These are phyloP conservation scores for Xylariomycetidae sp. DNA, from an alignment of 2,329 filamentous ascomycete genomes.

Conservation along the genomic window DNA sequence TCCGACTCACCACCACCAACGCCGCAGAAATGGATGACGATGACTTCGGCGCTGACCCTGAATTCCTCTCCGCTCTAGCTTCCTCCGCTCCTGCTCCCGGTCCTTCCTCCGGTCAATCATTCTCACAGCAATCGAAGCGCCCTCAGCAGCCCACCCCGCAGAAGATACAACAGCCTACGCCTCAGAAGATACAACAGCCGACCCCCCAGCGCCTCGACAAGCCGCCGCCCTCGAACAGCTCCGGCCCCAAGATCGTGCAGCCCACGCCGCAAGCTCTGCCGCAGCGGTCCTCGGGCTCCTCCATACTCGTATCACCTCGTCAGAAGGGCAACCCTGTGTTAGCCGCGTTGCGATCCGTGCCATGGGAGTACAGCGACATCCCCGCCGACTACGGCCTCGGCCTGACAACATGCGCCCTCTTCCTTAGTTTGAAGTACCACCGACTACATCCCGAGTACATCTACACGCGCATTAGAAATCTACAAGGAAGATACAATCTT, in stretches of 20 bases:
- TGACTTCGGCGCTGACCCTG: slow-evolving; percentile 39
- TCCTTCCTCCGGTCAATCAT: slow-evolving; percentile 14
- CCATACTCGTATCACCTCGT: slow-evolving; percentile 82
- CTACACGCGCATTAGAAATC: slow-evolving; percentile 80
- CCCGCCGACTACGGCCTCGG: slow-evolving; percentile 89
- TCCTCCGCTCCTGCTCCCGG: slow-evolving; percentile 17
- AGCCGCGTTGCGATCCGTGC: slow-evolving; percentile 69
- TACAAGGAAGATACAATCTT: slow-evolving; percentile 81
- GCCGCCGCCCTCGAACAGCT: slow-evolving; percentile 34
- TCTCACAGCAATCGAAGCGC: slow-evolving; percentile 19
- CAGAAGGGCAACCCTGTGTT: slow-evolving; percentile 95
- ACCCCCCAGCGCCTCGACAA: slow-evolving; percentile 52
- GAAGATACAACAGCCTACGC: slow-evolving; percentile 36
- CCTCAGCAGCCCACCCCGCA: slow-evolving; percentile 36
- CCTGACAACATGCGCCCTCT: slow-evolving; percentile 80
- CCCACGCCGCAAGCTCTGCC: slow-evolving; percentile 83
- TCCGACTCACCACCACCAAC: too few relatives aligned
- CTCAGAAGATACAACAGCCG: slow-evolving; percentile 38
- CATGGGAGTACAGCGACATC: slow-evolving; percentile 98
- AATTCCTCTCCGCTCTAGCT: slow-evolving; percentile 32
- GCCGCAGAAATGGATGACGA: slow-evolving; percentile 32
- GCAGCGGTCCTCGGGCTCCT: slow-evolving; percentile 57
- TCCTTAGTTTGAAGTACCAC: slow-evolving; percentile 94
- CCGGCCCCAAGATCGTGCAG: slow-evolving; percentile 62
- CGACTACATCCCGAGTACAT: slow-evolving; percentile 96